Base-by-base conservation (phyloP, 768 basidiomycete genomes). In the Pholiota conissans region DNA sequence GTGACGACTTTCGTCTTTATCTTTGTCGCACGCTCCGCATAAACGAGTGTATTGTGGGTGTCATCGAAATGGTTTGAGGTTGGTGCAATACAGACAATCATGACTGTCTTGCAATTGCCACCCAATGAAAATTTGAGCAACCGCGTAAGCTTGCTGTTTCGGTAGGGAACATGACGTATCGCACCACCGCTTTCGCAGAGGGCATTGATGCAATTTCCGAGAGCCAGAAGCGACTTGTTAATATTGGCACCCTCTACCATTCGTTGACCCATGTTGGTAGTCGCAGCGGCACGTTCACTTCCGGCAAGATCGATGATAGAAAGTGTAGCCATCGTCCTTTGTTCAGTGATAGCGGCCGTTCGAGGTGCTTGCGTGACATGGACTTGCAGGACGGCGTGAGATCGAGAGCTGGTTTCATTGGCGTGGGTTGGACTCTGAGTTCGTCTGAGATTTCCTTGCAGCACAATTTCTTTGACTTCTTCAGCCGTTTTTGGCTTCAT, bases 241-340 rank as follows among this genome's bases (percentile, higher is more conserved):
- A 99, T 99, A 70, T 98, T 98, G 57, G 96, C 95, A 32, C 97
- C 97, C 70, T 99, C 97, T 34, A 95, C 87, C 91, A 98, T 96
- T 18, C 97, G 89, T 66, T 95, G 91, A 27, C 97, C 97, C 89
- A 97, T 95, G 73, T 99, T 99, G 34, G 83, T 87, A 6, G 96
- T 98, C 0, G 95, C 97, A 16, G 95, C 91, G 16, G 97, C 97
- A 13, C 97, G 86, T 69, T 99, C 97, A 65, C 93, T 96, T 26
- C 97, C 97, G 5, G 97, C 97, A 56, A 99, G 80, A 75, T 99
- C 97, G 67, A 99, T 99, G 67, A 99, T 98, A 22, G 94, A 96
- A 13, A 99, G 84, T 2, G 95, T 96, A 13, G 87, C 97, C 71
- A 95, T 85, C 0, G 87, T 91, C 22, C 86, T 81, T 67, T 90